Conservation (phyloP, 106 monocot species). For the Acorus gramineus region DNA sequence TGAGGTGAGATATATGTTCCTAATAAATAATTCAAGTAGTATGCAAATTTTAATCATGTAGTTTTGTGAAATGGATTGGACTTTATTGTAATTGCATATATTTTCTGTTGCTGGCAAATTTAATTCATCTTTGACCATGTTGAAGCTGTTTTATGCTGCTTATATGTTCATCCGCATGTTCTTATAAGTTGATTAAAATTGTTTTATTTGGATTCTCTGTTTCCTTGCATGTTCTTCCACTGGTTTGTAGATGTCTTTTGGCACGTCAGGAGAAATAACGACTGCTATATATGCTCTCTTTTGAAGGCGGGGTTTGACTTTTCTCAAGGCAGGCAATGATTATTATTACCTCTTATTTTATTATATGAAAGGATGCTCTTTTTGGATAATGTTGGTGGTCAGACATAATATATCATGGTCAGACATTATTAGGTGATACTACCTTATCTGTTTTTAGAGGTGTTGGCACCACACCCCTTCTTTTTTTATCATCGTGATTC, state of each 20-base stretch:
- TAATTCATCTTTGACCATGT: too few species aligned
- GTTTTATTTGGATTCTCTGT: constrained; percentile 42
- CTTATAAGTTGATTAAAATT: constrained; percentile 24
- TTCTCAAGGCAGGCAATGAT: constrained; percentile 39
- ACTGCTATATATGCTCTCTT: constrained; percentile 51
- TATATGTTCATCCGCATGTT: too few species aligned
- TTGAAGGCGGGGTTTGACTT: constrained; percentile 55
- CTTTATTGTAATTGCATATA: too few species aligned
- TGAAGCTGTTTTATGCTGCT: too few species aligned
- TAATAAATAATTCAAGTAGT: too few species aligned
- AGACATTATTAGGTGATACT: neutral
- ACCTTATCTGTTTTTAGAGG: neutral
- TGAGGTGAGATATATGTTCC: constrained; percentile 46
- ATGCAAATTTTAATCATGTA: too few species aligned
- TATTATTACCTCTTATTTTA: constrained; percentile 46
- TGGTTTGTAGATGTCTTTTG: constrained; percentile 80
- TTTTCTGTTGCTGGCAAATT: too few species aligned
- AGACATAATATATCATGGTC: neutral
- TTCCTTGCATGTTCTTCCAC: constrained; percentile 53
- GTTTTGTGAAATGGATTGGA: too few species aligned
- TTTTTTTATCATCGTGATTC: too few species aligned
- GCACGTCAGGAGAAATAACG: constrained; percentile 49
- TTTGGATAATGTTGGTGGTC: constrained; percentile 8
- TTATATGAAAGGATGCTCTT: constrained; percentile 14
- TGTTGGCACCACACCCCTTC: too few species aligned